Evolutionary conservation across 2,329 filamentous ascomycete species (phyloP).

Genomic region (Apiospora sp.): DNA sequence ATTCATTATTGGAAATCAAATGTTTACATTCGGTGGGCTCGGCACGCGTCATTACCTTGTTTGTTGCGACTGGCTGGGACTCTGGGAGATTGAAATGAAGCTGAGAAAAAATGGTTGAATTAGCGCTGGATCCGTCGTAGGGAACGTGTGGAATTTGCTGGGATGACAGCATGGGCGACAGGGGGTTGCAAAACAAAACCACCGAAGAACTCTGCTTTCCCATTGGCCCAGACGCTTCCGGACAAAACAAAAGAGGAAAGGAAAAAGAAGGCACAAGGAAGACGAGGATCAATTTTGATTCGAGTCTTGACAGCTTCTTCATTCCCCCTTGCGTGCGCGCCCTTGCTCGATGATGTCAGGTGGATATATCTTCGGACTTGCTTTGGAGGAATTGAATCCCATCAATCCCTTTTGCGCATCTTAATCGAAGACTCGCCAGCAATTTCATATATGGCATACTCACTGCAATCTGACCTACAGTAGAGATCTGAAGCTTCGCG

Average conservation of each 20-base stretch:
- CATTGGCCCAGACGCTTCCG: not conserved
- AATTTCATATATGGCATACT: too few relatives aligned
- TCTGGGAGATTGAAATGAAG: slow-evolving; percentile 17
- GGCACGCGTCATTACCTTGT: slow-evolving; percentile 5
- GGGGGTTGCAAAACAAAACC: not conserved
- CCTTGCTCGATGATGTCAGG: slow-evolving; percentile 8
- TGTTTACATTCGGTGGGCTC: slow-evolving; percentile 5
- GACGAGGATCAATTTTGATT: not conserved
- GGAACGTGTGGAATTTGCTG: slow-evolving; percentile 16
- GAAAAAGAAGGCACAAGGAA: slow-evolving; percentile 16
- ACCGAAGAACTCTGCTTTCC: not conserved
- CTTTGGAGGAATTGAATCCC: not conserved
- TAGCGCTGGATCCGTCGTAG: slow-evolving; percentile 8
- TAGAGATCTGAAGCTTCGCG: not conserved
- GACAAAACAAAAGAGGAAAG: slow-evolving; percentile 23
- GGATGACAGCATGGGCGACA: not conserved
- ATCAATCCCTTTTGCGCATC: not conserved
- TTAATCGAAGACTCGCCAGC: too few relatives aligned
- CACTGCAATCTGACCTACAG: not conserved
- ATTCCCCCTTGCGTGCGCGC: slow-evolving; percentile 8
- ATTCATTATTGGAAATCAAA: slow-evolving; percentile 6
- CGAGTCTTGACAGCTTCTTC: not conserved
- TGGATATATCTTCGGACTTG: not conserved
- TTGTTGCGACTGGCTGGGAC: not conserved
- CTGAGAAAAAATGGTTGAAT: slow-evolving; percentile 7